phyloP scores from a whole-genome alignment of 352 stramenopile genomes.

The Phytophthora multivora region DNA sequence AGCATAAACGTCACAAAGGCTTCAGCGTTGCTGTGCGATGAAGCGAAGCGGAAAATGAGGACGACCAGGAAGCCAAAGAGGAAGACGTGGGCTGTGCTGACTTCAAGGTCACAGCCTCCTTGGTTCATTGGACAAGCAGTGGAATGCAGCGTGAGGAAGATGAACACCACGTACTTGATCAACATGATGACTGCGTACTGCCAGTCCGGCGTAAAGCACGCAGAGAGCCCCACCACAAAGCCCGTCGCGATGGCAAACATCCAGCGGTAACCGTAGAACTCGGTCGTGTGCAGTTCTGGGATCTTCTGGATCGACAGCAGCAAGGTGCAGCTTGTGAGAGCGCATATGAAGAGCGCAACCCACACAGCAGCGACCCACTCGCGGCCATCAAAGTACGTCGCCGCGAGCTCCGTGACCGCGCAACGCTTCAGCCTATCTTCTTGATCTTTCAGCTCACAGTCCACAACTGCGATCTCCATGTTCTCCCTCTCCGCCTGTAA shows the following conservation, averaged over 20 bases:
- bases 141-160: slow-evolving; percentile 54
- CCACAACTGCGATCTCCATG: slow-evolving; percentile 27
- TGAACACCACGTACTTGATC: slow-evolving; percentile 46
- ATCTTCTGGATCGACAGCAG: slow-evolving; percentile 33
- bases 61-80: slow-evolving; percentile 40
- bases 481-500: slow-evolving; percentile 32
- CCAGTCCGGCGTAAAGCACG: slow-evolving; percentile 50
- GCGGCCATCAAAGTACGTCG: slow-evolving; percentile 22
- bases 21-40: slow-evolving; percentile 25
- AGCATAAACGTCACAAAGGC: slow-evolving; percentile 50
- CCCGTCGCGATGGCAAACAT: slow-evolving; percentile 41
- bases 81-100: slow-evolving; percentile 39
- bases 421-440: slow-evolving; percentile 28
- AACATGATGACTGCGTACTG: slow-evolving; percentile 48
- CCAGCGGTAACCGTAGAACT: slow-evolving; percentile 51
- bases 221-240: slow-evolving; percentile 41
- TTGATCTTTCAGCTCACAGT: slow-evolving; percentile 34
- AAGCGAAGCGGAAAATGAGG: slow-evolving; percentile 46
- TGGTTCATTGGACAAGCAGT: slow-evolving; percentile 57
- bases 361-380: slow-evolving; percentile 48
- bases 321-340: slow-evolving; percentile 26
- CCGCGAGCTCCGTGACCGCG: slow-evolving; percentile 22
- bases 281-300: slow-evolving; percentile 34
- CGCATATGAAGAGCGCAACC: slow-evolving; percentile 30
- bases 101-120: slow-evolving; percentile 31